These are phyloP conservation scores for Salix udensis DNA, from an alignment of 345 rosid genomes.

Conservation along the genomic window DNA sequence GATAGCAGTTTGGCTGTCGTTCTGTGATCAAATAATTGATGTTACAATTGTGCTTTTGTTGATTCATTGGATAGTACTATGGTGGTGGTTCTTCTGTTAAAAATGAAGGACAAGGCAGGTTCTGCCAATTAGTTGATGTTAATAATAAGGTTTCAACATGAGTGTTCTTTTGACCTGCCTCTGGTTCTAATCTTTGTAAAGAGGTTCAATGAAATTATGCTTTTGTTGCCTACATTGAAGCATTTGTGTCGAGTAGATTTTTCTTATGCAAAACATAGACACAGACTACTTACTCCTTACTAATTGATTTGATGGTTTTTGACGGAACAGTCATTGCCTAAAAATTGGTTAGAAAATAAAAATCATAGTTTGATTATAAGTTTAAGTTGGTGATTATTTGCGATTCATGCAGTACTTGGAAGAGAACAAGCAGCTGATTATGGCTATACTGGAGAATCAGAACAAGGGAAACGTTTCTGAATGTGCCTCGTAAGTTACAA, in stretches of 20 bases:
- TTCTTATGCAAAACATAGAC: background rate
- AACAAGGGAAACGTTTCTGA: slow-evolving; percentile 20
- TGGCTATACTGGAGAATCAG: slow-evolving; percentile 22
- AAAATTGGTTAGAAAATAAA: background rate
- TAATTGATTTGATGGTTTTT: background rate
- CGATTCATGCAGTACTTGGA: slow-evolving; percentile 18
- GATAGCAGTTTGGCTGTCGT: too few relatives aligned
- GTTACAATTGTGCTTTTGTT: background rate
- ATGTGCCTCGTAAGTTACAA: slow-evolving; percentile 17
- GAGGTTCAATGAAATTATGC: background rate
- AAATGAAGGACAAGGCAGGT: background rate
- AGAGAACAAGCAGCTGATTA: slow-evolving; percentile 19
- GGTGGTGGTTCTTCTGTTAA: background rate
- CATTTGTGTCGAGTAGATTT: background rate
- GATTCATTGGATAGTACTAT: background rate
- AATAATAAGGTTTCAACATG: background rate
- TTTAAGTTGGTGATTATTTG: background rate
- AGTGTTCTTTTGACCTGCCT: background rate
- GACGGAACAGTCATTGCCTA: background rate
- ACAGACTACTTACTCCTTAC: background rate
- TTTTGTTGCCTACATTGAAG: background rate
- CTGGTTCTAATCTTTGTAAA: background rate
- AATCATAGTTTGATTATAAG: background rate
- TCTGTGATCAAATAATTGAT: background rate
- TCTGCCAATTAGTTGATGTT: background rate